Conservation (phyloP, 2,329 filamentous ascomycete genomes). For the Metarhizium guizhouense region DNA sequence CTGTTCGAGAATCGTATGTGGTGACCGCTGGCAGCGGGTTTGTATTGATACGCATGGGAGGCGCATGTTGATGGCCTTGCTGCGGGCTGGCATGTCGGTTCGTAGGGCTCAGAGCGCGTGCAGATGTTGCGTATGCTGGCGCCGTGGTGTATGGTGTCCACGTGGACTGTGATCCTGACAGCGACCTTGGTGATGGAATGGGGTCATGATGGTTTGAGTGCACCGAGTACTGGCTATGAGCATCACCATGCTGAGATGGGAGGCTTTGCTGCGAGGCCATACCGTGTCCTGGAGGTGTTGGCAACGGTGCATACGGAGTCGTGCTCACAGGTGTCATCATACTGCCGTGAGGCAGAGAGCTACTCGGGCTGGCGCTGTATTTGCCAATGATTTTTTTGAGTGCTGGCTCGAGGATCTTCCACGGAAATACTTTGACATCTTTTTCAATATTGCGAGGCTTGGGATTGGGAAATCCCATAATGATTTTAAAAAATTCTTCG, state of each 20-base stretch:
- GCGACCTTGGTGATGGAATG: conserved; percentile 43
- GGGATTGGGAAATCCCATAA: conserved; percentile 93
- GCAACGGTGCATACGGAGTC: conserved; percentile 32
- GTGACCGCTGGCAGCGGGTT: conserved; percentile 29
- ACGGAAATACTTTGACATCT: conserved; percentile 97
- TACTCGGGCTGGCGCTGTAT: conserved; percentile 55
- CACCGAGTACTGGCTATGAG: conserved; percentile 30
- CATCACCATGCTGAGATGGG: conserved; percentile 19
- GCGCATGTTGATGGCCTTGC: conserved; percentile 18
- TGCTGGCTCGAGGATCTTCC: conserved; percentile 79
- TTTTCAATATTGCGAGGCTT: conserved; percentile 98
- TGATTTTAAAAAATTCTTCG: conserved; percentile 97
- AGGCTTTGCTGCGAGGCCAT: conserved; percentile 21
- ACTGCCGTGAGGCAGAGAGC: conserved; percentile 27
- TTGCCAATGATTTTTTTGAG: conserved; percentile 98
- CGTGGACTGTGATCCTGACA: conserved; percentile 36
- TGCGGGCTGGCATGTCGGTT: conserved; percentile 27
- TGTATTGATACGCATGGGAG: conserved; percentile 27
- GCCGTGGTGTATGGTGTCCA: conserved; percentile 38
- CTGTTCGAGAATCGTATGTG: conserved; percentile 29
- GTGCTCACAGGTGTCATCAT: conserved; percentile 31
- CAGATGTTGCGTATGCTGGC: conserved; percentile 22
- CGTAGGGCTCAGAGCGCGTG: conserved; percentile 34
- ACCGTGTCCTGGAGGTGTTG: conserved; percentile 34
- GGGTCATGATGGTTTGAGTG: conserved; percentile 36